Conservation (phyloP, 2,329 filamentous ascomycete genomes). For the Chaetomium sp. region DNA sequence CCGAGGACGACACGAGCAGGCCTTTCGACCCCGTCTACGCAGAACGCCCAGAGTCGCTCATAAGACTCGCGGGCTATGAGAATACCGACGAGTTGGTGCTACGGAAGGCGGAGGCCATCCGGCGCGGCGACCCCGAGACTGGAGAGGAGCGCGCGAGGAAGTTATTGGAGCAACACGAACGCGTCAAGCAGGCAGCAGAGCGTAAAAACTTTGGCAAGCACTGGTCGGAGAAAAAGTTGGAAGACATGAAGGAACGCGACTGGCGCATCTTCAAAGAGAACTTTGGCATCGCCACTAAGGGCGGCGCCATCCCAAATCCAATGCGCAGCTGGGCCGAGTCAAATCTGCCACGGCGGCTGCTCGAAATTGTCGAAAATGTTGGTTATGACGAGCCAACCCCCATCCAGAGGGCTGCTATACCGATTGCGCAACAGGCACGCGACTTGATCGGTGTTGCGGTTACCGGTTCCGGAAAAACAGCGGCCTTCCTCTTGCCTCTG, state of each 20-base stretch:
- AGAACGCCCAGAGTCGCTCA: slow-evolving; percentile 64
- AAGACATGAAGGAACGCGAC: slow-evolving; percentile 94
- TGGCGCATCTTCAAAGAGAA: slow-evolving; percentile 99
- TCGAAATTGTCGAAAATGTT: slow-evolving; percentile 80
- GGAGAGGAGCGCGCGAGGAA: slow-evolving; percentile 75
- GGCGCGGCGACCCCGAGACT: slow-evolving; percentile 73
- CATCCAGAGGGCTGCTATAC: slow-evolving; percentile 92
- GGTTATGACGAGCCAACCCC: slow-evolving; percentile 91
- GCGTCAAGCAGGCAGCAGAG: slow-evolving; percentile 70
- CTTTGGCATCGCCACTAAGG: slow-evolving; percentile 94
- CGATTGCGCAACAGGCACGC: slow-evolving; percentile 86
- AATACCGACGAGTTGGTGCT: slow-evolving; percentile 57
- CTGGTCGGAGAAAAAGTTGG: slow-evolving; percentile 90
- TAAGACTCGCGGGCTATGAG: slow-evolving; percentile 57
- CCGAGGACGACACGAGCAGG: slow-evolving; percentile 85
- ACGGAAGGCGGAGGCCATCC: slow-evolving; percentile 68
- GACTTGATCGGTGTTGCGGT: slow-evolving; percentile 98
- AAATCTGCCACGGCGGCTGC: slow-evolving; percentile 70
- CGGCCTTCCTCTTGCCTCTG: slow-evolving; percentile 87
- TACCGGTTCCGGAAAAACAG: slow-evolving; percentile 97
- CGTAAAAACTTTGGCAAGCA: slow-evolving; percentile 83
- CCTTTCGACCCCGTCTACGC: slow-evolving; percentile 83
- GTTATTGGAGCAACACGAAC: slow-evolving; percentile 82
- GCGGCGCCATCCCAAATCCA: slow-evolving; percentile 86
- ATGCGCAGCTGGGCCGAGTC: slow-evolving; percentile 96